These are phyloP conservation scores for Magnaporthiopsis rhizophila DNA, from an alignment of 2,329 filamentous ascomycete species.

Conservation along the genomic window DNA sequence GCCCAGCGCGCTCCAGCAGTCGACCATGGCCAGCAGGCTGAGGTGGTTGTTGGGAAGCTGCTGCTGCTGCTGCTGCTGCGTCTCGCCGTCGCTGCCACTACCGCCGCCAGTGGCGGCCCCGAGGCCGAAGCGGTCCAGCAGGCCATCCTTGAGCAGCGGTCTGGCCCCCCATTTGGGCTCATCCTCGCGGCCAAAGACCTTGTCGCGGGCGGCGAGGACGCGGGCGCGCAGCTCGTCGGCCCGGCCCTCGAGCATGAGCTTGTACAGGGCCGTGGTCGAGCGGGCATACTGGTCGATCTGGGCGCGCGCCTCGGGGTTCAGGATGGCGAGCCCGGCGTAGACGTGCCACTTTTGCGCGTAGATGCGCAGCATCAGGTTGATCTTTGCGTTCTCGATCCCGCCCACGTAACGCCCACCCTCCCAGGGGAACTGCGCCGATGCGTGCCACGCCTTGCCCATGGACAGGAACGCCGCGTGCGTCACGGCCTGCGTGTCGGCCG, in stretches of 20 bases:
- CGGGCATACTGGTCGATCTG: slow-evolving; percentile 93
- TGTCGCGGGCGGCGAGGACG: slow-evolving; percentile 56
- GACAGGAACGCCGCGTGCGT: slow-evolving; percentile 94
- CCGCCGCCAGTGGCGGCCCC: slow-evolving; percentile 42
- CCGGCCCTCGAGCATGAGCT: slow-evolving; percentile 88
- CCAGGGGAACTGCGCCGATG: slow-evolving; percentile 94
- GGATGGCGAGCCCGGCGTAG: slow-evolving; percentile 91
- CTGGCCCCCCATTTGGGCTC: slow-evolving; percentile 50
- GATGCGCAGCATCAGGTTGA: slow-evolving; percentile 95
- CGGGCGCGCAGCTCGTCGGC: slow-evolving; percentile 63
- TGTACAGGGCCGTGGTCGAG: slow-evolving; percentile 89
- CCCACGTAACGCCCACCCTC: slow-evolving; percentile 92
- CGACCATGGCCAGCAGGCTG: slow-evolving; percentile 89
- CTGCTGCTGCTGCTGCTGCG: slow-evolving; percentile 8
- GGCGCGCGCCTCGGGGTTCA: slow-evolving; percentile 85
- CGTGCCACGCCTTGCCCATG: slow-evolving; percentile 98
- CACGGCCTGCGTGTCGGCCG: slow-evolving; percentile 94
- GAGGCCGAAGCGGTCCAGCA: slow-evolving; percentile 84
- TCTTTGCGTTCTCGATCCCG: slow-evolving; percentile 98
- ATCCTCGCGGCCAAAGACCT: slow-evolving; percentile 69
- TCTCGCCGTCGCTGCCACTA: no score
- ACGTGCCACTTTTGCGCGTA: slow-evolving; percentile 99
- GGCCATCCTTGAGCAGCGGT: slow-evolving; percentile 69
- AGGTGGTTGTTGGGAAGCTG: slow-evolving; percentile 82
- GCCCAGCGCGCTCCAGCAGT: slow-evolving; percentile 90